Evolutionary conservation across 2,329 filamentous ascomycete genomes (phyloP), one percentile per base, ranked within the genome.

Genomic region (Sarocladium strictum): DNA sequence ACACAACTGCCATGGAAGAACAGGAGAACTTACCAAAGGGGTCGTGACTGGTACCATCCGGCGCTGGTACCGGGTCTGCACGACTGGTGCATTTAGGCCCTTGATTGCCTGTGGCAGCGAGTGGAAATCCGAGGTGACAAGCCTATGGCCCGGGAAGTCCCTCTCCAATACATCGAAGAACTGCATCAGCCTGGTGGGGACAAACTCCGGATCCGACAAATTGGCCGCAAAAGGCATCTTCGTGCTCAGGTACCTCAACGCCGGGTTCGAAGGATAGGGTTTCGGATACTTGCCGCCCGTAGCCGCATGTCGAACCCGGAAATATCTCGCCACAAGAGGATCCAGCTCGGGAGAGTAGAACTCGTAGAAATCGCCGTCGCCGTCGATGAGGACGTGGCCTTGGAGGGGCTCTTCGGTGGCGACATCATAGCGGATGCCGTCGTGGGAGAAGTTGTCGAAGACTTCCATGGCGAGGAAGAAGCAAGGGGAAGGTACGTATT

Each of bases 401-500:
- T 99, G 95, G 54, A 96, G 80, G 0, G 93, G 89, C 60, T 87
- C 76, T 67, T 90, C 89, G 11, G 91, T 95, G 57, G 78, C 72
- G 11, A 87, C 78, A 71, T 97, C 87, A 74, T 97, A 99, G 59
- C 95, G 92, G 58, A 99, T 84, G 56, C 86, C 82, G 73, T 99
- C 94, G 74, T 99, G 95, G 33, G 90, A 86, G 68, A 99, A 97
- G 73, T 99, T 99, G 76, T 99, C 94, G 65, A 97, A 96, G 60
- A 99, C 94, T 72, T 99, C 94, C 72, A 99, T 87, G 43, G 93
- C 94, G 40, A 99, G 82, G 77, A 99, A 97, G 78, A 96, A 99
- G 75, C 94, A 97, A 0, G 93, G 94, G 2, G 87, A 89, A 9
- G 90, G 87, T n/a, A 97, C 89, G 61, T 88, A 89, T 47, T 83